Base-by-base conservation (phyloP, 495 filamentous ascomycete genomes). In the Rostrohypoxylon terebratum region DNA sequence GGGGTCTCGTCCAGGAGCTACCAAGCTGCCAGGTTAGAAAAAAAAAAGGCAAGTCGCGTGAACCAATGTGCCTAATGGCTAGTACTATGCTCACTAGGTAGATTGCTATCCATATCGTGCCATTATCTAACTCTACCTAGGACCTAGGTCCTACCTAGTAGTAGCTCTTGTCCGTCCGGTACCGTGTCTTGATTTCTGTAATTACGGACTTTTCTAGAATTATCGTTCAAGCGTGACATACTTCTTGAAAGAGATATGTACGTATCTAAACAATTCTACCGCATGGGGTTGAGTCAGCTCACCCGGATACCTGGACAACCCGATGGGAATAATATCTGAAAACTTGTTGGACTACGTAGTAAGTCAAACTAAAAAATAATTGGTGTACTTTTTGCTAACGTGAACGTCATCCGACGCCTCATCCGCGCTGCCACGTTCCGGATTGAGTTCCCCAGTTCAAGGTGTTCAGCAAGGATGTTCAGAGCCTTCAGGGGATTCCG, bases 381-480 rank as follows among this genome's bases (percentile, higher is more conserved):
- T 66, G 54, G 55, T 33, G 28, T 44, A 28, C 10, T 3, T 21
- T 58, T 62, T 48, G 33, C 38, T 51, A 51, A 20, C 38, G 31
- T 55, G 60, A 18, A 71, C 55, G 61, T 59, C 34, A 71, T 60
- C 23, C 53, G 31, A 63, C 55, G 60, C 55, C 65, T 61, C 33
- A 62, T 9, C 60, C 38, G 60, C 54, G 3, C 28, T 28, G 28
- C 28, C 28, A 28, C 28, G 59, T 10, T 62, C 61, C 62, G 61
- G 66, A 40, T 34, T 45, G 7, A 36, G 18, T 23, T 20, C 31
- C 33, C 59, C 64, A 23, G 31, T 36, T 36, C 8, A 14, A 28
- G 1, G 1, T n/a, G 45, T 58, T 28, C 55, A 1, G n/a, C n/a
- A n/a, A 38, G 11, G 20, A 8, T 20, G 3, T 65, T 13, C 28